Evolutionary conservation across 208 protist genomes (phyloP).

Genomic region (Trypanosoma conorhini): DNA sequence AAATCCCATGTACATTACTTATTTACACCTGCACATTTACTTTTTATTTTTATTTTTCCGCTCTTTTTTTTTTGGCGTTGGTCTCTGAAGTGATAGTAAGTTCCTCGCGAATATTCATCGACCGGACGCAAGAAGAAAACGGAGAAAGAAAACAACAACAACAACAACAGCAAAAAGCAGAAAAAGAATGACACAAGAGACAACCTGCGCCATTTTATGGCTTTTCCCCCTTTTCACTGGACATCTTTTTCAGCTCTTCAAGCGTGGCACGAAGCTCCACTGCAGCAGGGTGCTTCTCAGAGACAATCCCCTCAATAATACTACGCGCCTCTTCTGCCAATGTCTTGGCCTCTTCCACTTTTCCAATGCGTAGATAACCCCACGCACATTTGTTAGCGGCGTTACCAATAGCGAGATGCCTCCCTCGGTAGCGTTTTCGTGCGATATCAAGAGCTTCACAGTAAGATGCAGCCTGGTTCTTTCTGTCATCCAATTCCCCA

Average conservation of each 20-base stretch:
- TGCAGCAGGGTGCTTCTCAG: constrained; percentile 46
- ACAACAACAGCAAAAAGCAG: constrained; percentile 18
- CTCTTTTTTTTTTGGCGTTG: too few relatives aligned
- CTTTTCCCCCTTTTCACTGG: background rate
- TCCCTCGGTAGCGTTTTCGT: constrained; percentile 54
- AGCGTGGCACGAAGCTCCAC: constrained; percentile 41
- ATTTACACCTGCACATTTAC: constrained; percentile 14
- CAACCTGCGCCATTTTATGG: constrained; percentile 2
- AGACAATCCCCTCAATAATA: constrained; percentile 56
- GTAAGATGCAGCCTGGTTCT: constrained; percentile 66
- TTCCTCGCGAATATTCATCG: too few relatives aligned
- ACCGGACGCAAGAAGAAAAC: background rate
- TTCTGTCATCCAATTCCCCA: constrained; percentile 52
- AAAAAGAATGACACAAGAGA: constrained; percentile 4
- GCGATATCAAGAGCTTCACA: constrained; percentile 72
- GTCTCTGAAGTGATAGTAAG: too few relatives aligned
- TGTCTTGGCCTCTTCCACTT: constrained; percentile 41
- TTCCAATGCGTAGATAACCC: constrained; percentile 50
- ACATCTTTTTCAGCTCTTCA: constrained; percentile 30
- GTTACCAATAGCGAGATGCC: constrained; percentile 65
- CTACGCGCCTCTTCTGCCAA: constrained; percentile 45
- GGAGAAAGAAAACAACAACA: constrained; percentile 5
- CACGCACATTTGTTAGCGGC: constrained; percentile 60
- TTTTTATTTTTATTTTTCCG: too few relatives aligned
- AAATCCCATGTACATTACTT: constrained; percentile 6